phyloP scores from a whole-genome alignment of 2,329 filamentous ascomycete species.

The Anthostomella pinea region DNA sequence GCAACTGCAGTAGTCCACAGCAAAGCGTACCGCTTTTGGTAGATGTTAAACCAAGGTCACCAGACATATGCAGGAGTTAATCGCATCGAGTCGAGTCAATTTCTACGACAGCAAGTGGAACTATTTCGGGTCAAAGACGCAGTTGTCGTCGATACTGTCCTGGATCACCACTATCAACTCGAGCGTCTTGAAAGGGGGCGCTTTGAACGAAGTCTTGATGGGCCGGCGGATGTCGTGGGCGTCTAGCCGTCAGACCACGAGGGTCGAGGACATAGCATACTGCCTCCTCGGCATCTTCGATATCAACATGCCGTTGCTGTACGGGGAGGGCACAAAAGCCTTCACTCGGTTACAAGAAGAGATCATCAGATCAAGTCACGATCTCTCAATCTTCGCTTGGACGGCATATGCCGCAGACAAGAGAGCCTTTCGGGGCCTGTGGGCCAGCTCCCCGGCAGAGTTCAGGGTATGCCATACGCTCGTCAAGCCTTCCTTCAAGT shows the following conservation, averaged over 20 bases:
- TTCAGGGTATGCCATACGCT: constrained; percentile 22
- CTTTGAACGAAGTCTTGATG: constrained; percentile 17
- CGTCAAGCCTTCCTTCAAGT: constrained; percentile 21
- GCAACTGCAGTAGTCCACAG: no score
- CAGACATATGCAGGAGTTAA: constrained; percentile 25
- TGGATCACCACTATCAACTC: constrained; percentile 20
- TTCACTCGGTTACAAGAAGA: constrained; percentile 23
- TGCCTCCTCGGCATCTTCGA: constrained; percentile 27
- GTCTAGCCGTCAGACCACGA: constrained; percentile 18
- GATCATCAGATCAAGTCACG: constrained; percentile 21
- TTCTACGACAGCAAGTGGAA: constrained; percentile 23
- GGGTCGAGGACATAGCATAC: constrained; percentile 27
- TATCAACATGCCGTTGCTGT: constrained; percentile 28
- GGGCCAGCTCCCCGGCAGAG: constrained; percentile 20
- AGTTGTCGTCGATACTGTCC: constrained; percentile 15
- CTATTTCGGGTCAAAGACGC: constrained; percentile 17
- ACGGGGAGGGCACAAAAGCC: constrained; percentile 25
- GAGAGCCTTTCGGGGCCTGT: constrained; percentile 19
- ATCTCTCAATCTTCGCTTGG: constrained; percentile 25
- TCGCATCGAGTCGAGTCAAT: constrained; percentile 18
- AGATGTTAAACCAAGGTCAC: no score
- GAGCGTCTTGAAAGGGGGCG: constrained; percentile 14
- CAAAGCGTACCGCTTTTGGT: no score
- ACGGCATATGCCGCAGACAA: constrained; percentile 13
- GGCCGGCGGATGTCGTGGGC: constrained; percentile 27